Base-by-base conservation (phyloP, 2,329 filamentous ascomycete species). In the Venturia aucupariae region DNA sequence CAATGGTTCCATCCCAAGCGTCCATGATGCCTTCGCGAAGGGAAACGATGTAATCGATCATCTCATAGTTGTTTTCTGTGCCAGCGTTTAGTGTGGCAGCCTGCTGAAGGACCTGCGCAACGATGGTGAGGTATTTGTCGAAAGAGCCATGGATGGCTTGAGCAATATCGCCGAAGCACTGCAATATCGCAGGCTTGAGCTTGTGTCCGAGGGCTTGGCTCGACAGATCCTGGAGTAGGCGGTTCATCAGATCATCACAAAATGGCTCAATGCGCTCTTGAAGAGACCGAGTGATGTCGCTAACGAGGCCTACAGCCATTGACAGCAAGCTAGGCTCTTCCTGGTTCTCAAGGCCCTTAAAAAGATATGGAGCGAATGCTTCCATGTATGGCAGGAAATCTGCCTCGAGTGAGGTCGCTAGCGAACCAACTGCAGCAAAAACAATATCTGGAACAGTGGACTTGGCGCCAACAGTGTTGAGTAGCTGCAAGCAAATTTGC, bases 371-470 rank as follows among this genome's bases (percentile, higher is more conserved):
- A 55, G 87, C 83, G 77, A 99, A 99, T 1, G 90, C 86, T 51
- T 96, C 91, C 93, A 99, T 97, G 81, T 99, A 99, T 80, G 95
- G 94, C 75, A 88, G 81, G 76, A 99, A 99, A 69, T 93, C 91
- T 64, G 92, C 90, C 74, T 97, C 92, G 72, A 97, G 83, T 46
- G 92, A 90, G 71, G 90, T 96, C 48, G 94, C 90, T 67, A 99
- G 83, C n/a, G 90, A 87, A 74, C 93, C 94, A 71, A 97, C 89
- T 65, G 91, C 90, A 62, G 92, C 90, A 72, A 99, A 97, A 66
- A 96, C 85, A 10, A 90, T 90, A 77, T 99, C 94, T 19, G 94
- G 94, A 38, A 99, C 94, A 71, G 88, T 94, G 0, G 93, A 97
- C 81, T 96, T 97, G 71, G 85, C 81, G 64, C 89, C 87, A 19